These are phyloP conservation scores for Fusarium neocosmosporiellum DNA, from an alignment of 2,329 filamentous ascomycete species.

Conservation along the genomic window DNA sequence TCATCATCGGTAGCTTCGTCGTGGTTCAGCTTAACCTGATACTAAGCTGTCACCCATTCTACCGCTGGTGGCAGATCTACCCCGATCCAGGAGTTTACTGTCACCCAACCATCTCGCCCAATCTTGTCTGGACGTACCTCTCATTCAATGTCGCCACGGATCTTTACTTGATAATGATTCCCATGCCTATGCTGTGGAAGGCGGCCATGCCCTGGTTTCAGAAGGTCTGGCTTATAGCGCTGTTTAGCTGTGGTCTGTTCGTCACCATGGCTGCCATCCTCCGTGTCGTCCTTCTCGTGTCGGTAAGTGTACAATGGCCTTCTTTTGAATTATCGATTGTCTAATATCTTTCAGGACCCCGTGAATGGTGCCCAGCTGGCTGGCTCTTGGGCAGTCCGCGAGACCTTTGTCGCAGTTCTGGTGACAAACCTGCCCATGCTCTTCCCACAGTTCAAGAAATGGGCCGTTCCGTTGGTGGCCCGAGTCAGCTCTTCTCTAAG, in stretches of 20 bases:
- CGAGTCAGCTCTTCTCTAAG: conserved; percentile 39
- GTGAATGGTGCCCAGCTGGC: conserved; percentile 54
- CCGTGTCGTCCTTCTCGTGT: conserved; percentile 45
- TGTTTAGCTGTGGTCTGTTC: conserved; percentile 55
- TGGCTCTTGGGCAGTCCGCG: conserved; percentile 56
- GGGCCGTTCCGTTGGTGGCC: conserved; percentile 42
- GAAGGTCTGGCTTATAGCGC: conserved; percentile 52
- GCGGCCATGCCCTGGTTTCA: conserved; percentile 50
- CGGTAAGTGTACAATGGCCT: conserved; percentile 27
- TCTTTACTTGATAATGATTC: conserved; percentile 68
- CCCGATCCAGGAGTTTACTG: conserved; percentile 65
- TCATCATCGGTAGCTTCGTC: conserved; percentile 62
- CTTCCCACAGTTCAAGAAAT: conserved; percentile 57
- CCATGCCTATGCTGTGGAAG: conserved; percentile 62
- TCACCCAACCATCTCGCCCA: conserved; percentile 61
- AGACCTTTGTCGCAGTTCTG: conserved; percentile 57
- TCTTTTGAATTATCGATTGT: too few species aligned
- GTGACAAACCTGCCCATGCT: conserved; percentile 59
- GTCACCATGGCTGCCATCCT: conserved; percentile 55
- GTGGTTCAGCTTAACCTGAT: conserved; percentile 61
- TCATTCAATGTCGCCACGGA: conserved; percentile 67
- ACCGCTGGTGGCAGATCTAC: conserved; percentile 68
- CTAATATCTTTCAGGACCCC: conserved; percentile 48
- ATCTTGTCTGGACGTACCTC: conserved; percentile 63
- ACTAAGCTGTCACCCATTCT: conserved; percentile 63